Percentiles rank a stretch among this genome's conserved stretches.
Evolutionary conservation across 225 moss, liverwort and hornwort genomes (phyloP).

Genomic region (Sphagnum tenellum): DNA sequence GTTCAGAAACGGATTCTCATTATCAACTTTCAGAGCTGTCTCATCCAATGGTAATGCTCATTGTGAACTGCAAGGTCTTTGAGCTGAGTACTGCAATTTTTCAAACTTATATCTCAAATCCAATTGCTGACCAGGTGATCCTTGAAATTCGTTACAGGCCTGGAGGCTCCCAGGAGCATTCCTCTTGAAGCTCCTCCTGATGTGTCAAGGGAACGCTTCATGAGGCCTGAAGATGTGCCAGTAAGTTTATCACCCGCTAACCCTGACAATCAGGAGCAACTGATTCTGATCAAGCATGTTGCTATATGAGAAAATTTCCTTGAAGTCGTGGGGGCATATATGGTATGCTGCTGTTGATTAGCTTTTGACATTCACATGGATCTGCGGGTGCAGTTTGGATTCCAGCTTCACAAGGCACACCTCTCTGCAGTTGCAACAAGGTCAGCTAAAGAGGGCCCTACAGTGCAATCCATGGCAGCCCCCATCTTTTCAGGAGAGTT

Average conservation of each 20-base stretch:
- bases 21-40: no score
- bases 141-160: conserved; percentile 21
- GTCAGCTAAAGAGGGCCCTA: conserved; percentile 9
- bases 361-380: no score
- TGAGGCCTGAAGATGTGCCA: conserved; percentile 47
- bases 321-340: no score
- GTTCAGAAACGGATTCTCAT: no score
- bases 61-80: no score
- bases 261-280: not conserved
- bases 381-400: conserved; percentile 16
- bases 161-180: conserved; percentile 80
- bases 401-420: conserved; percentile 17
- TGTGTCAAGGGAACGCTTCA: conserved; percentile 26
- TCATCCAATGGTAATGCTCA: no score
- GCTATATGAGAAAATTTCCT: no score
- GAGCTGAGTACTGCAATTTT: not conserved
- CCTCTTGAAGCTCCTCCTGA: conserved; percentile 28
- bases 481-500: conserved; percentile 18
- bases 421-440: not conserved
- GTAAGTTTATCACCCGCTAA: conserved; percentile 23
- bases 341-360: no score
- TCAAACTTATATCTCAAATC: no score
- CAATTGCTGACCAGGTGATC: no score
- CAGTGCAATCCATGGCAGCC: no score
- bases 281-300: no score